Evolutionary conservation across 2,329 filamentous ascomycete genomes (phyloP), one percentile per base, ranked within the genome.

Genomic region (Aspergillus thermomutatus): DNA sequence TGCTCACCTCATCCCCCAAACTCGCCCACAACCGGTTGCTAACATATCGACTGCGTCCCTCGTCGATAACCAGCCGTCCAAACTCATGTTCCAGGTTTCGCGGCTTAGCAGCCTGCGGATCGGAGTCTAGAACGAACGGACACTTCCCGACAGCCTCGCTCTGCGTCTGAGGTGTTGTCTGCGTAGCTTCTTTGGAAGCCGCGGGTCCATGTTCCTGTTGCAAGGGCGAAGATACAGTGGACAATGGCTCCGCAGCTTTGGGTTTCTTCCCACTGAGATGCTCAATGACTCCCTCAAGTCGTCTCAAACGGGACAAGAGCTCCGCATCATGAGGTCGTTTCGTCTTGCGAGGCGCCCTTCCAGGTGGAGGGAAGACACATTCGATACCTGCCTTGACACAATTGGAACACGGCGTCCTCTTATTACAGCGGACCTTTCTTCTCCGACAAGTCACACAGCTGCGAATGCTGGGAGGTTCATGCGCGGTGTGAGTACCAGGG

Each of bases 21-120:
- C 77, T 83, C 4, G 82, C 82, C 82, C 83, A 86, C 60, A 86
- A 82, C 27, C 80, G 80, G 64, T 83, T 85, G 69, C 83, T 86
- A 64, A 87, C 82, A 69, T 87, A 87, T 51, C 82, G 76, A 64
- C 82, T 86, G 58, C 79, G 78, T 27, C 82, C 83, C 58, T 86
- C 82, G 56, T 83, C 82, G 49, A 87, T 79, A 2, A 86, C 81
- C 53, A 87, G 70, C 41, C 83, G 73, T 23, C 84, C 84, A 64
- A 86, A 81, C 56, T 82, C 75, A 50, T 73, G 74, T 56, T 79
- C 77, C 9, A 72, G 53, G n/a, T 64, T 59, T n/a, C 56, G 55
- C 43, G 49, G 50, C 7, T 57, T 54, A n/a, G 60, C 48, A 19
- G 61, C 62, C n/a, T 64, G 69, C 0, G 62, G 66, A 54, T 69